Percentiles rank a stretch among this genome's conserved stretches.
Conservation (phyloP, 805 yeast species). For the Yamadazyma olivae region DNA sequence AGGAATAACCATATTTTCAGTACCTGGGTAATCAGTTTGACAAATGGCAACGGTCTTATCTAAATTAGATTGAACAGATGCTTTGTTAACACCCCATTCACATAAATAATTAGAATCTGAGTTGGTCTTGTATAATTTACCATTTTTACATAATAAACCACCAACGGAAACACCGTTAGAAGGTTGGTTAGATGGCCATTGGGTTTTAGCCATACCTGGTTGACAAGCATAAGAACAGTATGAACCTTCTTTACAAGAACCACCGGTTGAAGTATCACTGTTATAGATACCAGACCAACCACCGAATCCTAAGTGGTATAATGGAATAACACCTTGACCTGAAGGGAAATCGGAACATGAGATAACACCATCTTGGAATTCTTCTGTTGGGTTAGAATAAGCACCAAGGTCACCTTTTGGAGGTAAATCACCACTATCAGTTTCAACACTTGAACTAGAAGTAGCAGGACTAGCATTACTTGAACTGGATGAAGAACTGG, state of each 20-base stretch:
- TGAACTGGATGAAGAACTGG: conserved; percentile 13
- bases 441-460: conserved; percentile 27
- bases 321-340: conserved; percentile 68
- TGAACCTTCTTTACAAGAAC: conserved; percentile 57
- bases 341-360: conserved; percentile 68
- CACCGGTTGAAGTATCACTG: conserved; percentile 42
- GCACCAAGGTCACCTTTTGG: conserved; percentile 50
- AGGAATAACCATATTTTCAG: conserved; percentile 77
- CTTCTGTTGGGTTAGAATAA: conserved; percentile 46
- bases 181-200: conserved; percentile 72
- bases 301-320: conserved; percentile 38
- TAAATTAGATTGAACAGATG: conserved; percentile 51
- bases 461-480: conserved; percentile 12
- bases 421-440: conserved; percentile 21
- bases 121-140: conserved; percentile 62
- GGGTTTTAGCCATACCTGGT: conserved; percentile 79
- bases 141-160: conserved; percentile 62
- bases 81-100: conserved; percentile 60
- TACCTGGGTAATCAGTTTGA: conserved; percentile 80
- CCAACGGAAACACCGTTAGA: conserved; percentile 68
- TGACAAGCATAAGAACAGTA: conserved; percentile 79
- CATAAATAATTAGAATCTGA: conserved; percentile 51
- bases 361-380: conserved; percentile 68
- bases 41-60: conserved; percentile 59
- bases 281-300: conserved; percentile 46